Evolutionary conservation across 176 grass and related monocot genomes (phyloP).

Genomic region (Areca catechu): DNA sequence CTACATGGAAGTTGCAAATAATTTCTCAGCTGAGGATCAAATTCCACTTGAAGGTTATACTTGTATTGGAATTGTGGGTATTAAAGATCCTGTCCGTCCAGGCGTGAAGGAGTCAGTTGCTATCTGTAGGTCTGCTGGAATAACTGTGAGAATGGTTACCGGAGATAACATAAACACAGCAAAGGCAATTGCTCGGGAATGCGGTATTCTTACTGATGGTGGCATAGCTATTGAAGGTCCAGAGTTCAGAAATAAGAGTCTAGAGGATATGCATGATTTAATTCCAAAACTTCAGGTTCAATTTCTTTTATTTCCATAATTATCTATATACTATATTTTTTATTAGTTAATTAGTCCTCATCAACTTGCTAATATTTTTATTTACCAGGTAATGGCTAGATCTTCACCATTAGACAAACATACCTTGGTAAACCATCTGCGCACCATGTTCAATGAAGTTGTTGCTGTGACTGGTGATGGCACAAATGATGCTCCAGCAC

Average conservation of each 20-base stretch:
- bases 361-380: not conserved
- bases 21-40: constrained; percentile 48
- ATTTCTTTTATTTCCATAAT: not conserved
- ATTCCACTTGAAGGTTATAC: constrained; percentile 69
- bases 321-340: not conserved
- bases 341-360: not conserved
- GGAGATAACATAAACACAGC: constrained; percentile 98
- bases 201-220: constrained; percentile 80
- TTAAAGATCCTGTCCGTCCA: constrained; percentile 80
- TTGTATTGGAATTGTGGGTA: constrained; percentile 91
- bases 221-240: constrained; percentile 87
- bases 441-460: constrained; percentile 61
- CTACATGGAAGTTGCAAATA: constrained; percentile 53
- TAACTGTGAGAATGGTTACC: constrained; percentile 94
- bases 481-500: constrained; percentile 92
- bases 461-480: constrained; percentile 91
- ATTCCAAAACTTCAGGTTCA: constrained; percentile 85
- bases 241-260: constrained; percentile 61
- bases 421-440: constrained; percentile 83
- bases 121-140: constrained; percentile 84
- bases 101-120: constrained; percentile 92
- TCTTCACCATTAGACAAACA: constrained; percentile 94
- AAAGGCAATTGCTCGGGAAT: constrained; percentile 93
- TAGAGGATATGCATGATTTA: constrained; percentile 51
- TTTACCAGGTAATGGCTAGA: constrained; percentile 79